Conservation (phyloP, 139 green algal species). For the Chlorella sp. region DNA sequence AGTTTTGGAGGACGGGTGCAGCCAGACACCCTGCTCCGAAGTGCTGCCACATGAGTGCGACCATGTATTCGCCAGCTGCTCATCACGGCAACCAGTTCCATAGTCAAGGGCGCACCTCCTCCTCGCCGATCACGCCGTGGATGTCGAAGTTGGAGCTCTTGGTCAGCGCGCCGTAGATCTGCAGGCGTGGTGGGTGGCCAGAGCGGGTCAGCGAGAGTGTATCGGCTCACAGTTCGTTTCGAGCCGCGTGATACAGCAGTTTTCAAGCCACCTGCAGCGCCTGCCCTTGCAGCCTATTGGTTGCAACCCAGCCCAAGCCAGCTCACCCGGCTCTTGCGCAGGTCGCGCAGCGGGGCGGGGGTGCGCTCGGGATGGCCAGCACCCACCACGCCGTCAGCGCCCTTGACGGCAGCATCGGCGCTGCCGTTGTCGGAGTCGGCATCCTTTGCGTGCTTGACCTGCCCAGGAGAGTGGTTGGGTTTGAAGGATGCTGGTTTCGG, state of each 20-base stretch:
- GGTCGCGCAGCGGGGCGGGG: constrained; percentile 21
- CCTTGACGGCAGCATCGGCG: background rate
- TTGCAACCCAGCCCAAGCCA: background rate
- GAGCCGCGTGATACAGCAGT: too few relatives aligned
- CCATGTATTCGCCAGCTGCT: too few relatives aligned
- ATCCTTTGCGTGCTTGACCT: background rate
- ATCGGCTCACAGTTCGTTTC: too few relatives aligned
- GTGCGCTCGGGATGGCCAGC: constrained; percentile 12
- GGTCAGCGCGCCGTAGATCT: constrained; percentile 31
- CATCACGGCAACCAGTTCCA: too few relatives aligned
- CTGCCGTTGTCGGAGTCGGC: background rate
- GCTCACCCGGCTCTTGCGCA: constrained; percentile 41
- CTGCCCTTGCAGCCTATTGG: too few relatives aligned
- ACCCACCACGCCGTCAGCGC: background rate
- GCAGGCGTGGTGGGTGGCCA: too few relatives aligned
- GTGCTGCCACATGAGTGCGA: too few relatives aligned
- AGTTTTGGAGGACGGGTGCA: too few relatives aligned
- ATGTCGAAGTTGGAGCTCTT: constrained; percentile 32
- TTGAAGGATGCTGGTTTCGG: too few relatives aligned
- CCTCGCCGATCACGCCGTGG: constrained; percentile 15
- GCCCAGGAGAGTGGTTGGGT: background rate
- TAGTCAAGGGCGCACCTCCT: background rate
- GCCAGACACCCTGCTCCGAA: too few relatives aligned
- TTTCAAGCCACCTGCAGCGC: too few relatives aligned
- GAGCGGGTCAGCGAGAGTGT: too few relatives aligned